A percentile compares a stretch with the other conserved stretches of the same genome.
phyloP scores from a whole-genome alignment of 2,329 filamentous ascomycete genomes.

The Xylariaceae sp. region DNA sequence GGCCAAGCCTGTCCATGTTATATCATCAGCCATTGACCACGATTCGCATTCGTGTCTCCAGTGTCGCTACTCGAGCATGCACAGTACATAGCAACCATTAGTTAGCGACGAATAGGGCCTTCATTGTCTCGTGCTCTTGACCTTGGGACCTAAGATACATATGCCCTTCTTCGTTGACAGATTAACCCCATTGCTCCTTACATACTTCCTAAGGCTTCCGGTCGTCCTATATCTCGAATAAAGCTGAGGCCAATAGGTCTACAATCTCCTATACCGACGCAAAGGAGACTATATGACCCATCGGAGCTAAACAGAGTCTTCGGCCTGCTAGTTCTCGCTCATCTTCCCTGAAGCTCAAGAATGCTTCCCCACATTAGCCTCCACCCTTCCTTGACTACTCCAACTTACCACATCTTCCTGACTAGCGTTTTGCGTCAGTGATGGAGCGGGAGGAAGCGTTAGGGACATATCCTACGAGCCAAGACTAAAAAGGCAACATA shows the following conservation, averaged over 20 bases:
- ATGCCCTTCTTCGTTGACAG: slow-evolving; percentile 21
- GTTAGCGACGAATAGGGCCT: slow-evolving; percentile 29
- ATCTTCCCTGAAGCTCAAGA: slow-evolving; percentile 16
- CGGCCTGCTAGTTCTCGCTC: slow-evolving; percentile 28
- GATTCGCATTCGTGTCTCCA: background rate
- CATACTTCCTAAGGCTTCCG: slow-evolving; percentile 30
- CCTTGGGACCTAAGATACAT: slow-evolving; percentile 33
- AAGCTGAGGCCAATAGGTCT: slow-evolving; percentile 24
- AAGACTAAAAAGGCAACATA: slow-evolving; percentile 37
- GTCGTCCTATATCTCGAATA: slow-evolving; percentile 28
- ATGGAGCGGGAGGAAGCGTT: slow-evolving; percentile 33
- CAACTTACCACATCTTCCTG: slow-evolving; percentile 35
- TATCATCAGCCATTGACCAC: no score
- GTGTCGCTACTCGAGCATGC: slow-evolving; percentile 1
- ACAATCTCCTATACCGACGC: slow-evolving; percentile 22
- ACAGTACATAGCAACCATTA: background rate
- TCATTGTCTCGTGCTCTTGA: slow-evolving; percentile 32
- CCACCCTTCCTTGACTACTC: slow-evolving; percentile 33
- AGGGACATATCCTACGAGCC: slow-evolving; percentile 42
- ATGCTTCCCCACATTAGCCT: slow-evolving; percentile 23
- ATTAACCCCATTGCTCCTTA: slow-evolving; percentile 29
- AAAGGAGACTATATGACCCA: slow-evolving; percentile 26
- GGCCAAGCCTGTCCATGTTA: background rate
- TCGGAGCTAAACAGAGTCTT: slow-evolving; percentile 28
- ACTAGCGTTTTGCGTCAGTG: slow-evolving; percentile 31